These are phyloP conservation scores for Erysimum cheiranthoides DNA, from an alignment of 345 rosid genomes.

Conservation along the genomic window DNA sequence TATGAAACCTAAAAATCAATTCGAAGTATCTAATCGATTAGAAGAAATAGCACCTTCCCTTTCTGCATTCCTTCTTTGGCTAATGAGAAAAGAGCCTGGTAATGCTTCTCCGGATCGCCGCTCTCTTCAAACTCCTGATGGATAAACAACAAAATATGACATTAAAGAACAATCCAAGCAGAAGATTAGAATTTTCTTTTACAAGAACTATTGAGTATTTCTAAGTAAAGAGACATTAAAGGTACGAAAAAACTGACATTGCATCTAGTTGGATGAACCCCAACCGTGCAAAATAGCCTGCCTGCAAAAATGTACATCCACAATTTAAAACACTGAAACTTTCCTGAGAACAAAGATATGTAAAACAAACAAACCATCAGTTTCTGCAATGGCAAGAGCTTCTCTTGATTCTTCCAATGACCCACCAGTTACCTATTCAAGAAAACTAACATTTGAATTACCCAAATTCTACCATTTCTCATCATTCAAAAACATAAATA, in stretches of 20 bases:
- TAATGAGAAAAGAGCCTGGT: slow-evolving; percentile 73
- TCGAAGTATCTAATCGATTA: neutral
- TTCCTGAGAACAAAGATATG: neutral
- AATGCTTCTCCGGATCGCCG: slow-evolving; percentile 88
- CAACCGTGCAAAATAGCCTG: slow-evolving; percentile 91
- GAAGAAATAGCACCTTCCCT: slow-evolving; percentile 71
- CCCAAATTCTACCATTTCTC: neutral
- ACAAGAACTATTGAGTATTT: slow-evolving; percentile 1
- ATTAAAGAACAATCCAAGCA: slow-evolving; percentile 29
- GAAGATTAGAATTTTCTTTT: neutral
- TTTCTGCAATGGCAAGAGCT: slow-evolving; percentile 97
- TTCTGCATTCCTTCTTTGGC: slow-evolving; percentile 85
- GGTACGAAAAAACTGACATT: slow-evolving; percentile 53
- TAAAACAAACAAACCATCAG: slow-evolving; percentile 62
- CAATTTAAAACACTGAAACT: neutral
- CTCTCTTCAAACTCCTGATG: slow-evolving; percentile 89
- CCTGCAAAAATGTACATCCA: slow-evolving; percentile 51
- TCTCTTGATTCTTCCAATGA: slow-evolving; percentile 86
- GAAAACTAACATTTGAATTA: slow-evolving; percentile 7
- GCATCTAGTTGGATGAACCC: slow-evolving; percentile 99
- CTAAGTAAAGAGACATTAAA: neutral
- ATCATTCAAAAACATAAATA: neutral
- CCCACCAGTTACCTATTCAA: slow-evolving; percentile 89
- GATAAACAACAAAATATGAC: slow-evolving; percentile 23
- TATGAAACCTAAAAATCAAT: neutral